phyloP scores from a whole-genome alignment of 2,329 filamentous ascomycete genomes.

The Fusarium citri region DNA sequence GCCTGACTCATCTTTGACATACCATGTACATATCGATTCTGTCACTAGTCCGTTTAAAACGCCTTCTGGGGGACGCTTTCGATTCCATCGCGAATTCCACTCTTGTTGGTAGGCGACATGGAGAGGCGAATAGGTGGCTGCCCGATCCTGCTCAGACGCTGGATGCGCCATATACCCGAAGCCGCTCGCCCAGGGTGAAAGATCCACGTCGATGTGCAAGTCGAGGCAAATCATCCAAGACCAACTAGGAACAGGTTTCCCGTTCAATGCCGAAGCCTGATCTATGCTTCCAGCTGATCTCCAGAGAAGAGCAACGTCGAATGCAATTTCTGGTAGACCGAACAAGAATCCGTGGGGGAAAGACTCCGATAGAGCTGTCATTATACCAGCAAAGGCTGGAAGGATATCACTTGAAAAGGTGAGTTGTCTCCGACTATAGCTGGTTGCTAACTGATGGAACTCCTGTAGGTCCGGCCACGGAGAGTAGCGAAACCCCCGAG shows the following conservation, averaged over 20 bases:
- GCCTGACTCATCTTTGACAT: background rate
- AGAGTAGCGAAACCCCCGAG: background rate
- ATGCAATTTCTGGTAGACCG: background rate
- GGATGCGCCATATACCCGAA: background rate
- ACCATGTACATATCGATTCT: background rate
- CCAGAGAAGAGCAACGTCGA: background rate
- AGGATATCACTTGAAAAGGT: background rate
- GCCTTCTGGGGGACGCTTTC: background rate
- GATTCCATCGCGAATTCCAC: background rate
- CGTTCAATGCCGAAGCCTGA: background rate
- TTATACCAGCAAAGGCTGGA: background rate
- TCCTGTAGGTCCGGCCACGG: background rate
- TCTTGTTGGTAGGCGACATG: background rate
- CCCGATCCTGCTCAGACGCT: accelerated
- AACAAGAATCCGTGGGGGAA: background rate
- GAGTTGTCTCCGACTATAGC: background rate
- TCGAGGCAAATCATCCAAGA: background rate
- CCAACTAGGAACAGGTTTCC: background rate
- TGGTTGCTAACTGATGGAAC: background rate
- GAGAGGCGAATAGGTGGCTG: background rate
- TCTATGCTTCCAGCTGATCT: background rate
- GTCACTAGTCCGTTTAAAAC: background rate
- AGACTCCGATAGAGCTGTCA: background rate
- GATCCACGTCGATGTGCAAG: background rate
- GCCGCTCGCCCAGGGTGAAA: background rate